These are phyloP conservation scores for Boletus hoseneyae DNA, from an alignment of 1,284 basidiomycete species.

Conservation along the genomic window DNA sequence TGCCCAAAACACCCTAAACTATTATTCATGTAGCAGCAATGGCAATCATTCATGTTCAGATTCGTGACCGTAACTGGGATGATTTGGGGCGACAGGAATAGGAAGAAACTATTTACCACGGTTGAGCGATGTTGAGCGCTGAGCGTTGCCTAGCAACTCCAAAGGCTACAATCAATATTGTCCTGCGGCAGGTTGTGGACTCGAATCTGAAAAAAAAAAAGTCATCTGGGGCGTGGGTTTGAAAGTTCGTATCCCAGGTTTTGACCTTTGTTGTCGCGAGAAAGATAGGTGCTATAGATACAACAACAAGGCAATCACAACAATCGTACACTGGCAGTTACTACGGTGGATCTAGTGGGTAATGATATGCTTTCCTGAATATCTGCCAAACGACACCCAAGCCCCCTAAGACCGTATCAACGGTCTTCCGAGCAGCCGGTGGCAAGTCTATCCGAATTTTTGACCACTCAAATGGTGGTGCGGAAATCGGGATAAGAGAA, in stretches of 20 bases:
- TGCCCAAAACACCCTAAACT: constrained; percentile 7
- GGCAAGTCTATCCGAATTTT: constrained; percentile 26
- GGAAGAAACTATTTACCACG: no score
- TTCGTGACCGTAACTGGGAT: no score
- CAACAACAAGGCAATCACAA: constrained; percentile 18
- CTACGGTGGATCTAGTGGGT: constrained; percentile 51
- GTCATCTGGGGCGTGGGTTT: no score
- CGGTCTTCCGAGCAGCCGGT: constrained; percentile 24
- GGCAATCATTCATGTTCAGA: no score
- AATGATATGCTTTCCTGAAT: constrained; percentile 50
- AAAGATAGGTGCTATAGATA: constrained; percentile 14
- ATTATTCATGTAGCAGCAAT: constrained; percentile 22
- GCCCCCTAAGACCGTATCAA: constrained; percentile 36
- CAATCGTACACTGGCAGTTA: constrained; percentile 4
- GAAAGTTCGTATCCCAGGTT: no score
- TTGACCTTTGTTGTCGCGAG: no score
- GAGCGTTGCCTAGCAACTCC: no score
- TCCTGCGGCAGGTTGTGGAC: no score
- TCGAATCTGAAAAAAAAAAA: no score
- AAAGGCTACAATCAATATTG: no score
- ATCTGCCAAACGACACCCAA: constrained; percentile 47
- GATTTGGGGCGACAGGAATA: no score
- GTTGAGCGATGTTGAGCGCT: no score
- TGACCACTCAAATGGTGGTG: constrained; percentile 28
- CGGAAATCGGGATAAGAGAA: constrained; percentile 13